Base-by-base conservation (phyloP, 192 early-diverging fungal genomes). In the Podila horticola region DNA sequence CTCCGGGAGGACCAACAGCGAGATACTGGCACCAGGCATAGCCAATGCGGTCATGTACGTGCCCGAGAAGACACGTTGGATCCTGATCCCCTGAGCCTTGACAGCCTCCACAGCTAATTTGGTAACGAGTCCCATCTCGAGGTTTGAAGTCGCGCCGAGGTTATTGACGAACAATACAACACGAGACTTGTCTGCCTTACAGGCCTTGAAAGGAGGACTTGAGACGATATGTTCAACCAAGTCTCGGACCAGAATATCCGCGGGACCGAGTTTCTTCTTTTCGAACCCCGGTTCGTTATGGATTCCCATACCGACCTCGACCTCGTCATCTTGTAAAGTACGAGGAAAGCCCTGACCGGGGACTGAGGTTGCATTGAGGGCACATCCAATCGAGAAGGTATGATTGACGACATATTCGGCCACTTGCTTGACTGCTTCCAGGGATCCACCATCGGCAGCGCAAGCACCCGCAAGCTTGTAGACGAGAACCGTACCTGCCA, bases 141-240 rank as follows among this genome's bases (percentile, higher is more conserved):
- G 75, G 50, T 86, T 86, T 0, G 94, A 90, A 0, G 88, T 89
- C 2, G 90, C 94, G 6, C 95, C 95, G n/a, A 95, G 84, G 82
- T 96, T 95, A 79, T 96, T 96, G 36, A 95, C 84, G 58, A 96
- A 66, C n/a, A 96, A 68, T n/a, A 90, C 85, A 17, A 93, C 86
- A 4, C 74, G 79, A 29, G 67, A 31, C 31, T 86, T 75, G 59
- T 87, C 75, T 13, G 55, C 30, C 26, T 75, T 72, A 24, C 86
- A 72, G 6, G 86, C 85, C 57, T 76, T 72, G 69, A 89, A 84
- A 0, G 62, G 74, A 10, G 28, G 63, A 51, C 74, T 76, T 15
- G 58, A 31, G 61, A 63, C 61, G 26, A 93, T 74, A 22, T 86
- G 86, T 52, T 86, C 69, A 13, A 95, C 67, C 63, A 96, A 85